Evolutionary conservation across 1,284 basidiomycete genomes (phyloP).

Genomic region (Volvariella volvacea): DNA sequence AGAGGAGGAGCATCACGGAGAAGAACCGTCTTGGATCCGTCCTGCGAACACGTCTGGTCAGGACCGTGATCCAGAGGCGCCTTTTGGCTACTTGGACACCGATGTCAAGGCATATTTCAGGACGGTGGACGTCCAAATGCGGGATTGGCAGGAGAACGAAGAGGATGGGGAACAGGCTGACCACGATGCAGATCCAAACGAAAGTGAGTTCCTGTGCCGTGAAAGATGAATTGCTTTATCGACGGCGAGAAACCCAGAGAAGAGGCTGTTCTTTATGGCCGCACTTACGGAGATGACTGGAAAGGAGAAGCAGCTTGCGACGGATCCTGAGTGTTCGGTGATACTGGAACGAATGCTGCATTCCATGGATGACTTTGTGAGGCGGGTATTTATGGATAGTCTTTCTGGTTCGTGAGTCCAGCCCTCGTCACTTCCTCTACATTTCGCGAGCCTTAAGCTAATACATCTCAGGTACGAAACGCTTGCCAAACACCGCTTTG

Average conservation of each 20-base stretch:
- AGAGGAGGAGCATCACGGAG: slow-evolving; percentile 3
- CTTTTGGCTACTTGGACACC: slow-evolving; percentile 82
- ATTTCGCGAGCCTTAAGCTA: not conserved
- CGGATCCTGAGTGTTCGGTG: slow-evolving; percentile 87
- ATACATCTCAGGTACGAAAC: slow-evolving; percentile 46
- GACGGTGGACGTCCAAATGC: slow-evolving; percentile 80
- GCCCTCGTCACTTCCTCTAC: not conserved
- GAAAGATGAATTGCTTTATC: slow-evolving; percentile 4
- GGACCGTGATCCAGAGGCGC: slow-evolving; percentile 58
- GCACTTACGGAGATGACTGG: slow-evolving; percentile 78
- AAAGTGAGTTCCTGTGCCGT: slow-evolving; percentile 45
- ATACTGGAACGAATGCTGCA: slow-evolving; percentile 83
- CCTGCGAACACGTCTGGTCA: slow-evolving; percentile 25
- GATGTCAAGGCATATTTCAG: slow-evolving; percentile 90
- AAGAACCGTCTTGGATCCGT: slow-evolving; percentile 64
- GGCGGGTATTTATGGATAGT: slow-evolving; percentile 81
- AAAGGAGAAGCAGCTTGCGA: slow-evolving; percentile 84
- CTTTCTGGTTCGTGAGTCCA: slow-evolving; percentile 78
- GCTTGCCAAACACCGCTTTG: slow-evolving; percentile 77
- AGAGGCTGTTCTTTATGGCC: slow-evolving; percentile 77
- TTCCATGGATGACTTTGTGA: slow-evolving; percentile 91
- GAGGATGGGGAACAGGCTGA: slow-evolving; percentile 28
- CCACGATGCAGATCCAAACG: slow-evolving; percentile 60
- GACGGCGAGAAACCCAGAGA: slow-evolving; percentile 44
- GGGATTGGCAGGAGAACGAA: slow-evolving; percentile 69